phyloP scores from a whole-genome alignment of 2,329 filamentous ascomycete species.

The Didymella segeticola region DNA sequence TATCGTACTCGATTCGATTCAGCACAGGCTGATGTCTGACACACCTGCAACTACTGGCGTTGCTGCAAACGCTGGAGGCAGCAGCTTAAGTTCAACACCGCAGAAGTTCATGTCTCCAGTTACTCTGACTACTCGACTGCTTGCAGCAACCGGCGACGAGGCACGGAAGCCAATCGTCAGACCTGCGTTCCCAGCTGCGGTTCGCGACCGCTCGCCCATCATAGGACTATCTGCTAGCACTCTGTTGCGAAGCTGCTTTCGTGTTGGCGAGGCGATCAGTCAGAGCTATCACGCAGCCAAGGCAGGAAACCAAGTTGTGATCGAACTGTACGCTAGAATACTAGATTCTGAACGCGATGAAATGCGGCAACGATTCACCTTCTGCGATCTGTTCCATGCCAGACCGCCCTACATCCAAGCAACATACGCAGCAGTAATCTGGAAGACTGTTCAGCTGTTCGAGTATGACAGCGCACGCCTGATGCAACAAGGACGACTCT shows the following conservation, averaged over 20 bases:
- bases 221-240: slow-evolving; percentile 58
- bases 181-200: slow-evolving; percentile 57
- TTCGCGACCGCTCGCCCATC: slow-evolving; percentile 62
- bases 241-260: slow-evolving; percentile 67
- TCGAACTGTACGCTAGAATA: slow-evolving; percentile 71
- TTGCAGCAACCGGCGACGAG: slow-evolving; percentile 17
- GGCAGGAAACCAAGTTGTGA: slow-evolving; percentile 56
- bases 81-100: background rate
- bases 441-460: slow-evolving; percentile 54
- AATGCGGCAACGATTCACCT: slow-evolving; percentile 66
- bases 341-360: slow-evolving; percentile 63
- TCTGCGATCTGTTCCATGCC: slow-evolving; percentile 68
- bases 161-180: slow-evolving; percentile 56
- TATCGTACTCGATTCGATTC: background rate
- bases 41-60: background rate
- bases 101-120: slow-evolving; percentile 35
- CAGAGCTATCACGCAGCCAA: slow-evolving; percentile 56
- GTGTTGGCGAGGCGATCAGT: slow-evolving; percentile 66
- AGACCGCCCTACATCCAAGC: slow-evolving; percentile 62
- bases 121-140: slow-evolving; percentile 25
- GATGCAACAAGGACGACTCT: slow-evolving; percentile 52
- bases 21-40: background rate
- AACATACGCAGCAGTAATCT: slow-evolving; percentile 51
- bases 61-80: background rate
- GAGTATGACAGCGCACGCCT: slow-evolving; percentile 57